These are phyloP conservation scores for Leccinellum luteum DNA, from an alignment of 768 basidiomycete genomes.

Conservation along the genomic window DNA sequence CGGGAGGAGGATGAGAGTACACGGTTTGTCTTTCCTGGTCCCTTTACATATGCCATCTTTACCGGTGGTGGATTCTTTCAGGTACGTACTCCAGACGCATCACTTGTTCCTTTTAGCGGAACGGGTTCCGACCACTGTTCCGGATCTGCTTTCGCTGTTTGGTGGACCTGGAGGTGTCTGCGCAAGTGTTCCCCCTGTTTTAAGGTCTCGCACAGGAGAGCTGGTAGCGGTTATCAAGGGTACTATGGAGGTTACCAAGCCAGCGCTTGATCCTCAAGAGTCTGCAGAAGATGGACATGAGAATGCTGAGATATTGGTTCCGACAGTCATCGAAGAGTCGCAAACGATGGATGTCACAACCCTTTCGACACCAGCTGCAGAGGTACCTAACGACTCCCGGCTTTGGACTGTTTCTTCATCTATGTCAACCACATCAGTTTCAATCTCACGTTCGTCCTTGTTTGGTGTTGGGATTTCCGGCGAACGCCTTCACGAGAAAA, in stretches of 20 bases:
- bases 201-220: constrained; percentile 61
- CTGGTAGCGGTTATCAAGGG: constrained; percentile 59
- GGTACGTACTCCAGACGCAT: constrained; percentile 77
- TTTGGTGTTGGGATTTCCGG: constrained; percentile 14
- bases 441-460: constrained; percentile 27
- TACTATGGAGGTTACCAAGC: constrained; percentile 33
- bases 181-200: constrained; percentile 54
- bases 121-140: constrained; percentile 62
- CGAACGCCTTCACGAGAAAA: constrained; percentile 1
- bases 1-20: constrained; percentile 86
- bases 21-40: constrained; percentile 44
- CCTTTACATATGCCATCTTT: background rate
- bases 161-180: constrained; percentile 23
- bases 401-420: constrained; percentile 18
- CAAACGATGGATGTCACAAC: constrained; percentile 7
- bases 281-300: background rate
- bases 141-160: constrained; percentile 58
- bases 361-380: constrained; percentile 7
- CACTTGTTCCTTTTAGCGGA: constrained; percentile 73
- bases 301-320: background rate
- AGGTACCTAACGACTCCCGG: constrained; percentile 11
- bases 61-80: constrained; percentile 20
- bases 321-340: background rate
- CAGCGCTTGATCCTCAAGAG: background rate
- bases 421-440: background rate